Evolutionary conservation across 2,329 filamentous ascomycete genomes (phyloP), one percentile per base, ranked within the genome.

Genomic region (Tolypocladium sp.): DNA sequence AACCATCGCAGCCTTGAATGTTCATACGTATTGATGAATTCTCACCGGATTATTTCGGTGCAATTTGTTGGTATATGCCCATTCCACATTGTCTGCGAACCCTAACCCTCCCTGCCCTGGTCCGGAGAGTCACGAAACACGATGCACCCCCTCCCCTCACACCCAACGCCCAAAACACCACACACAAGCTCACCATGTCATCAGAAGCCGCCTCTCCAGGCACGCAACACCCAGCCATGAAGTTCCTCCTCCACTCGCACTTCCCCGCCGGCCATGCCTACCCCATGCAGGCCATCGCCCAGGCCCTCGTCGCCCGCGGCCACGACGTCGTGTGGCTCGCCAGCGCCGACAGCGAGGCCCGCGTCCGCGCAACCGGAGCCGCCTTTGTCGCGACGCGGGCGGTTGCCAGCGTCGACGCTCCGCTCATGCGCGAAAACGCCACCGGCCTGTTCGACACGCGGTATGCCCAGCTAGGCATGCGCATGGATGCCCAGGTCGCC

Each of bases 151-250:
- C 33, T 13, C 35, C 12, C 35, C 35, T 15, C 35, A 93, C 86
- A 54, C 74, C 64, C 63, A 89, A 93, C 61, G 90, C 80, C 25
- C 85, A 77, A 0, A 27, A 25, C 22, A 44, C 46, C 46, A 54
- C n/a, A 33, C 35, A 10, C 33, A 37, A 1, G 35, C 35, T 5
- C 35, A 15, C 35, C 35, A 37, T 37, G 35, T 3, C 35, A 13
- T 13, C 35, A 37, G 12, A 15, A 5, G 3, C 35, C 12, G 35
- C 35, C 12, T 15, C 35, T 37, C 35, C 35, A 15, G 35, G 12
- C 35, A 5, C 35, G 13, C 35, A 49, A 46, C 10, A 15, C 6
- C 25, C 10, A 52, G 33, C 22, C 12, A 73, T 76, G 69, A 75
- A 71, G 55, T 65, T 76, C 54, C 68, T 76, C 13, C 65, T 76